Evolutionary conservation across 176 grass and related monocot genomes (phyloP).

Genomic region (Hordeum marinum): DNA sequence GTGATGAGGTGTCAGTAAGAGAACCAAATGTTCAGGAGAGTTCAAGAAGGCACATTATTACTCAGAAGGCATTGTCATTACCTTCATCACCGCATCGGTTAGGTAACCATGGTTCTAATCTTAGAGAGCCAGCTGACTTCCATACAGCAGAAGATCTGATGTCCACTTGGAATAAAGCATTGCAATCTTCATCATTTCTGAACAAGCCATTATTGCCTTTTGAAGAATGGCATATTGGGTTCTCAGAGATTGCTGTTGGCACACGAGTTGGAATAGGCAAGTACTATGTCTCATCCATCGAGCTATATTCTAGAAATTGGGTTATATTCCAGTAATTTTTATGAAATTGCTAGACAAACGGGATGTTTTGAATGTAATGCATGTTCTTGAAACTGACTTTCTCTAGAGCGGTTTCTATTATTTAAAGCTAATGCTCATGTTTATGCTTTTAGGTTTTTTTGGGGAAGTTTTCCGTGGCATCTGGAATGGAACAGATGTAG

Average conservation of each 20-base stretch:
- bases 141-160: constrained; percentile 62
- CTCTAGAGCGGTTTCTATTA: neutral
- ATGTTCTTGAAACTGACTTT: constrained; percentile 16
- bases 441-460: constrained; percentile 71
- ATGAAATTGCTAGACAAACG: neutral
- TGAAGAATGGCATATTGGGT: constrained; percentile 92
- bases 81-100: constrained; percentile 90
- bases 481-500: constrained; percentile 98
- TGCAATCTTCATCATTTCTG: constrained; percentile 73
- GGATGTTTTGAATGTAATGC: constrained; percentile 1
- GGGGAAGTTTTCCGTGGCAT: constrained; percentile 95
- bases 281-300: constrained; percentile 16
- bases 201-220: constrained; percentile 90
- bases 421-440: constrained; percentile 7
- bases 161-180: constrained; percentile 77
- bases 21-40: constrained; percentile 31
- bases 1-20: constrained; percentile 40
- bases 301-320: neutral
- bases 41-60: constrained; percentile 54
- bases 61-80: constrained; percentile 83
- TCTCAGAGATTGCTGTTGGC: constrained; percentile 91
- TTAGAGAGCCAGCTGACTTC: constrained; percentile 55
- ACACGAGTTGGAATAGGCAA: constrained; percentile 96
- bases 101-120: constrained; percentile 41
- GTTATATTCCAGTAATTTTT: neutral